Percentiles rank a stretch among this genome's conserved stretches.
Evolutionary conservation across 225 moss, liverwort and hornwort species (phyloP).

Genomic region (Physcomitrium patens): DNA sequence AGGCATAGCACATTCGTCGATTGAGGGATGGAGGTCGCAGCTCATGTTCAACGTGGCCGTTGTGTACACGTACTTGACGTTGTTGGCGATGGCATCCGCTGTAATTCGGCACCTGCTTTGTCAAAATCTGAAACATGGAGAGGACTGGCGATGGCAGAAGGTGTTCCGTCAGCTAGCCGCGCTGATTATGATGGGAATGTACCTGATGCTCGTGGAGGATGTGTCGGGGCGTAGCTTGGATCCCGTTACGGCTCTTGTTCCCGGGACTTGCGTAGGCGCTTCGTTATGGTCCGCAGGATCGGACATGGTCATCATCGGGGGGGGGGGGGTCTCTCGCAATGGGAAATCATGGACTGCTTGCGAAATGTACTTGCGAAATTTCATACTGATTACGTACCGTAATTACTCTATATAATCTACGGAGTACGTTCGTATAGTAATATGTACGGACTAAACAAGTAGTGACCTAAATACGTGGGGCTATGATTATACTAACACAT

Average conservation of each 20-base stretch:
- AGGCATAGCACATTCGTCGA: slow-evolving; percentile 4
- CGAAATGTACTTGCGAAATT: too few species aligned
- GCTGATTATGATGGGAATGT: slow-evolving; percentile 13
- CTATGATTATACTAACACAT: too few species aligned
- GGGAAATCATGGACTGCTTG: too few species aligned
- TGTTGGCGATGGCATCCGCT: slow-evolving; percentile 1
- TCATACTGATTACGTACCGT: too few species aligned
- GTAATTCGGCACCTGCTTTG: slow-evolving; percentile 17
- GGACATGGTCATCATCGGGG: too few species aligned
- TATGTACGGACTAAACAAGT: too few species aligned
- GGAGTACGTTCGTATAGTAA: too few species aligned
- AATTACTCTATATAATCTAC: too few species aligned
- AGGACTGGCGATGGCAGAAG: slow-evolving; percentile 33
- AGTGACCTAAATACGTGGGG: too few species aligned
- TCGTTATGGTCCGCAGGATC: too few species aligned
- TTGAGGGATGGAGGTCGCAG: slow-evolving; percentile 7
- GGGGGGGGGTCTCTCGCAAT: too few species aligned
- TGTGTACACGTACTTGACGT: slow-evolving; percentile 9
- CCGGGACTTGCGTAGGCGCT: too few species aligned
- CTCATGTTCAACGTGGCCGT: slow-evolving; percentile 31
- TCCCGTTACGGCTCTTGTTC: not conserved
- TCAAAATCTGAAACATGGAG: not conserved
- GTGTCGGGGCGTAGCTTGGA: slow-evolving; percentile 21
- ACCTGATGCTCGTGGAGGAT: slow-evolving; percentile 29
- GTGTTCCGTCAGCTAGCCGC: slow-evolving; percentile 30